A percentile compares a stretch with the other conserved stretches of the same genome.
Conservation (phyloP, 106 monocot species). For the Chionographis japonica region DNA sequence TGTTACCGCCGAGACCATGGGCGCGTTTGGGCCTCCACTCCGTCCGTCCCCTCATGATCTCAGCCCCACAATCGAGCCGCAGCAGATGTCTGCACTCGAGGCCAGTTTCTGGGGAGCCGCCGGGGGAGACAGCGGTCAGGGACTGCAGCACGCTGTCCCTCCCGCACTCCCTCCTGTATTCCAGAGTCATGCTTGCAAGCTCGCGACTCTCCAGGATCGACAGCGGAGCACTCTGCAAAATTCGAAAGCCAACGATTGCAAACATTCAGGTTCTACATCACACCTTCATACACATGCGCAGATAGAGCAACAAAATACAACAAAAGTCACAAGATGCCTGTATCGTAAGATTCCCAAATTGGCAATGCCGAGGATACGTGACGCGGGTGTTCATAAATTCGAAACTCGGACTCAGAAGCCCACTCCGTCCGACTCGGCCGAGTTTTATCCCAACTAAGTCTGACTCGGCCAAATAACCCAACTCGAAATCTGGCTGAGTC, state of each 20-base stretch:
- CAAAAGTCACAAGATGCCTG: too few relatives aligned
- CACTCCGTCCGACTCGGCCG: too few relatives aligned
- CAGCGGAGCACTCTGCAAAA: constrained; percentile 32
- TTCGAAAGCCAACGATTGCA: not conserved
- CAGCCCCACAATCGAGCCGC: constrained; percentile 39
- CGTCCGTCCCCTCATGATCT: constrained; percentile 49
- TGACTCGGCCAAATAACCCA: too few relatives aligned
- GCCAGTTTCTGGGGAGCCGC: constrained; percentile 7
- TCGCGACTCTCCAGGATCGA: constrained; percentile 58
- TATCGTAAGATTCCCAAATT: too few relatives aligned
- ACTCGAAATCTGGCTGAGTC: too few relatives aligned
- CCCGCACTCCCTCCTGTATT: constrained; percentile 49
- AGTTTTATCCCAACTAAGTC: too few relatives aligned
- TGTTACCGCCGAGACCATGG: not conserved
- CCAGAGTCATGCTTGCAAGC: constrained; percentile 52
- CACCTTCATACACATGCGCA: too few relatives aligned
- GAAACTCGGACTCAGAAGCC: too few relatives aligned
- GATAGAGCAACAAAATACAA: too few relatives aligned
- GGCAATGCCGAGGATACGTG: too few relatives aligned
- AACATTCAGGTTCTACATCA: too few relatives aligned
- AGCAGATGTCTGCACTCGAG: constrained; percentile 57
- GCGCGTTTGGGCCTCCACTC: constrained; percentile 45
- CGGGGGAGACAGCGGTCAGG: constrained; percentile 43
- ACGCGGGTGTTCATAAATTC: too few relatives aligned
- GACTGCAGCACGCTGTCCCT: constrained; percentile 62